Evolutionary conservation across 768 basidiomycete species (phyloP).

Genomic region (Mycena vulgaris): DNA sequence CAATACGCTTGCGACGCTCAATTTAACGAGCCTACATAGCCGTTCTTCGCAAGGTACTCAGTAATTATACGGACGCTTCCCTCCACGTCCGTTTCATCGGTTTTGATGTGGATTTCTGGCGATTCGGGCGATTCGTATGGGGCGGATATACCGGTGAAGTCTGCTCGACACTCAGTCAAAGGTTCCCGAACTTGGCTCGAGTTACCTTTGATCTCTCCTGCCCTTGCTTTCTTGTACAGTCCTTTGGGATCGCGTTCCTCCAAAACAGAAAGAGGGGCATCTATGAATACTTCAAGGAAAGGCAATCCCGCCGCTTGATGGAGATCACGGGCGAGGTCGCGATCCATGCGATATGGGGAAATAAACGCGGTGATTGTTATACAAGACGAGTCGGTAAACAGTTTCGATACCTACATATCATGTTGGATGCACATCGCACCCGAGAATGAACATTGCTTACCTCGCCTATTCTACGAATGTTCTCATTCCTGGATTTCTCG

Average conservation of each 20-base stretch:
- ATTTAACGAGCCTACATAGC: constrained; percentile 59
- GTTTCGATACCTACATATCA: constrained; percentile 85
- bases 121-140: constrained; percentile 92
- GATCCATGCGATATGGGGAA: constrained; percentile 95
- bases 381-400: constrained; percentile 92
- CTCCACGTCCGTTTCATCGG: constrained; percentile 82
- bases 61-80: constrained; percentile 86
- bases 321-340: constrained; percentile 84
- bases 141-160: constrained; percentile 98
- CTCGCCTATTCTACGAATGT: constrained; percentile 98
- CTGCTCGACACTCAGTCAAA: constrained; percentile 56
- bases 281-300: constrained; percentile 96
- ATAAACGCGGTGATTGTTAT: constrained; percentile 97
- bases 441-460: constrained; percentile 56
- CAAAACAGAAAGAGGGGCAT: constrained; percentile 90
- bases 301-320: constrained; percentile 81
- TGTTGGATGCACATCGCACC: constrained; percentile 14
- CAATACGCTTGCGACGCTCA: background rate
- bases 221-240: constrained; percentile 95
- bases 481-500: constrained; percentile 92
- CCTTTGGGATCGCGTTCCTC: constrained; percentile 98
- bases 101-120: constrained; percentile 95
- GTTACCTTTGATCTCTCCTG: constrained; percentile 95
- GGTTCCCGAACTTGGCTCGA: background rate
- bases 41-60: constrained; percentile 81